Evolutionary conservation across 176 grass and related monocot species (phyloP).

Genomic region (Triticum aestivum): IWGSC_CS_RefSeq_v2.1 NC_057799.1:315995624-315996123

Average conservation of each 20-base stretch:
- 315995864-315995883: constrained; percentile 23
- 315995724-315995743: constrained; percentile 14
- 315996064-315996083: too few species aligned
- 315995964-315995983: not conserved
- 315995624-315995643: not conserved
- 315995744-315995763: constrained; percentile 32
- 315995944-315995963: constrained; percentile 29
- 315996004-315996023: not conserved
- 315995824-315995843: not conserved
- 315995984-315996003: not conserved
- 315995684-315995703: constrained; percentile 26
- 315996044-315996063: too few species aligned
- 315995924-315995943: not conserved
- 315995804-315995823: not conserved
- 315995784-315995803: constrained; percentile 28
- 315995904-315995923: constrained; percentile 40
- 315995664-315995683: not conserved
- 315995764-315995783: constrained; percentile 41
- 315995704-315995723: constrained; percentile 1
- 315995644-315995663: not conserved
- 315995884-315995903: constrained; percentile 44
- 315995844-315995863: constrained; percentile 20
- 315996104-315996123: too few species aligned
- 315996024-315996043: not conserved
- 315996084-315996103: too few species aligned